A percentile compares a stretch with the other conserved stretches of the same genome.
These are phyloP conservation scores for Calamus simplicifolius DNA, from an alignment of 176 grass and related monocot species.

Conservation along the genomic window DNA sequence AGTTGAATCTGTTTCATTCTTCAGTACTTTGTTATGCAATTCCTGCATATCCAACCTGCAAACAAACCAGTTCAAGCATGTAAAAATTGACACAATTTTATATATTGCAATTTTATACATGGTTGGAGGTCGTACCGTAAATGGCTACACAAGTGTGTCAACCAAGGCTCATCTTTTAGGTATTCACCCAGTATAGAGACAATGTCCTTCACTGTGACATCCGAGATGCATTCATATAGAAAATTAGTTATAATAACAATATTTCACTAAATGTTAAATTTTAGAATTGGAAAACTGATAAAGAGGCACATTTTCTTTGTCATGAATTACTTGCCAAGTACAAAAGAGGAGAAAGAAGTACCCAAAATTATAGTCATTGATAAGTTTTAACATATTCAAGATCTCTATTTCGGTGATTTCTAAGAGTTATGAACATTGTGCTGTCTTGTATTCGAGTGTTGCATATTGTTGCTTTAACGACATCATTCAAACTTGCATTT, in stretches of 20 bases:
- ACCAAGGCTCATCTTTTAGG: slow-evolving; percentile 71
- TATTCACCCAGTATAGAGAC: slow-evolving; percentile 81
- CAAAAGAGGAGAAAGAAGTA: too few species aligned
- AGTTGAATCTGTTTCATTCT: slow-evolving; percentile 26
- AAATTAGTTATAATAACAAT: too few species aligned
- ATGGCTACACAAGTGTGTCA: slow-evolving; percentile 52
- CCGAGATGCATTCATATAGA: slow-evolving; percentile 2
- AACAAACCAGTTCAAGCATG: slow-evolving; percentile 14
- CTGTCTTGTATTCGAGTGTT: too few species aligned
- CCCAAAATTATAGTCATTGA: too few species aligned
- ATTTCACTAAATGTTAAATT: too few species aligned
- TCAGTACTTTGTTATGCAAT: slow-evolving; percentile 21
- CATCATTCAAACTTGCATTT: too few species aligned
- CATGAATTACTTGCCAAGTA: too few species aligned
- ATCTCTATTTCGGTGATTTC: too few species aligned
- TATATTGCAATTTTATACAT: not conserved
- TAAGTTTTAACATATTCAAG: too few species aligned
- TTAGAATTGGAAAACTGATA: not conserved
- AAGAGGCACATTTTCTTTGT: not conserved
- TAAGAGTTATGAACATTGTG: too few species aligned
- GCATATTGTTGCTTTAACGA: too few species aligned
- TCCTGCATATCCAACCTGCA: slow-evolving; percentile 55
- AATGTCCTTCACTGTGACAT: slow-evolving; percentile 54
- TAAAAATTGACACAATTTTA: not conserved
- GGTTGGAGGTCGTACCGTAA: slow-evolving; percentile 50